Evolutionary conservation across 805 yeast species (phyloP).

Genomic region (Lachancea lanzarotensis): DNA sequence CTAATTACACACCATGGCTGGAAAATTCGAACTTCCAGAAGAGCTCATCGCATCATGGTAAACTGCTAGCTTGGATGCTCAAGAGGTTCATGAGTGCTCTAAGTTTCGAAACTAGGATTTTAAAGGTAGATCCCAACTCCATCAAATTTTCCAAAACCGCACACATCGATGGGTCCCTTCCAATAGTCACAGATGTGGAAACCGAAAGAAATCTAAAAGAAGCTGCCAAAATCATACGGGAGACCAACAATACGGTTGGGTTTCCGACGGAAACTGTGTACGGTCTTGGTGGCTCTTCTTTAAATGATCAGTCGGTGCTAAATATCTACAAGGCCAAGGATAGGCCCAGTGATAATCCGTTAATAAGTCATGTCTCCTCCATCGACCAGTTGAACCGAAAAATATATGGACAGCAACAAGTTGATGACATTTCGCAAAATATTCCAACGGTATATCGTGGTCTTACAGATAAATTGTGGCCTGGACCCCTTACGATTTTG

Average conservation of each 20-base stretch:
- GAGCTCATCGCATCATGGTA: conserved; percentile 4
- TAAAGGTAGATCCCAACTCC: conserved; percentile 48
- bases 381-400: conserved; percentile 59
- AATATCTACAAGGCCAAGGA: conserved; percentile 84
- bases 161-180: conserved; percentile 35
- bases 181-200: conserved; percentile 43
- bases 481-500: conserved; percentile 88
- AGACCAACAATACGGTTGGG: conserved; percentile 61
- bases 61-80: conserved; percentile 5
- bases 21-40: background rate
- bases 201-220: conserved; percentile 45
- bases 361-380: conserved; percentile 85
- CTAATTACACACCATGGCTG: too few species aligned
- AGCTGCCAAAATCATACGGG: conserved; percentile 54
- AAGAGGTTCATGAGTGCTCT: conserved; percentile 8
- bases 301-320: conserved; percentile 62
- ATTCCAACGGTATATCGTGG: conserved; percentile 66
- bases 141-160: conserved; percentile 40
- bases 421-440: conserved; percentile 27
- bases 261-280: conserved; percentile 98
- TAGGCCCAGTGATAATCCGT: conserved; percentile 92
- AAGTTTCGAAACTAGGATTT: conserved; percentile 36
- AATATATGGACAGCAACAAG: conserved; percentile 37
- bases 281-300: conserved; percentile 87
- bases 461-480: conserved; percentile 75